These are phyloP conservation scores for Didymella arachidicola DNA, from an alignment of 2,329 filamentous ascomycete species.

Conservation along the genomic window DNA sequence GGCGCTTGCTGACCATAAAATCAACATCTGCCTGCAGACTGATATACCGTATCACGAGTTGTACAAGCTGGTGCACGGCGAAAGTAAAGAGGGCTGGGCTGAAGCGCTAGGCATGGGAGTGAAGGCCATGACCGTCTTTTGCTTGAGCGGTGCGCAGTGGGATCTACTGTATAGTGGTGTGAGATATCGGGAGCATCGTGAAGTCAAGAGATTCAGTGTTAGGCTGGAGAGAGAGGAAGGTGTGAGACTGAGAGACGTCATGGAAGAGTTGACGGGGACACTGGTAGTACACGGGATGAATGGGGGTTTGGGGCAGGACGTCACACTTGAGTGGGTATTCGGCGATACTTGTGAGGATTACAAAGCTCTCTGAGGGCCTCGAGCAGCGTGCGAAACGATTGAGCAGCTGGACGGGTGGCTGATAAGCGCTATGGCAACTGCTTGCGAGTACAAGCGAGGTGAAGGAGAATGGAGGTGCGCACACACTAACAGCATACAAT, in stretches of 20 bases:
- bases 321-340: slow-evolving; percentile 24
- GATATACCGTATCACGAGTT: slow-evolving; percentile 3
- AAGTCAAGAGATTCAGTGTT: slow-evolving; percentile 13
- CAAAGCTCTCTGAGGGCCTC: background rate
- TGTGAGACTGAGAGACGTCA: slow-evolving; percentile 22
- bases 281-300: background rate
- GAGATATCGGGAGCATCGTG: background rate
- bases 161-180: slow-evolving; percentile 9
- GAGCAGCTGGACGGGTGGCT: too few species aligned
- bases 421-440: background rate
- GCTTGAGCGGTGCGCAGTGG: slow-evolving; percentile 1
- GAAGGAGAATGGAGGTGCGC: background rate
- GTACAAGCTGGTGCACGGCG: background rate
- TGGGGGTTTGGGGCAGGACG: slow-evolving; percentile 5
- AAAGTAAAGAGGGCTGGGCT: background rate
- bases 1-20: background rate
- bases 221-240: slow-evolving; percentile 22
- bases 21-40: slow-evolving; percentile 1
- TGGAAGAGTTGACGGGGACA: slow-evolving; percentile 21
- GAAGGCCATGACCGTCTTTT: slow-evolving; percentile 6
- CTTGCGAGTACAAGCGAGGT: background rate
- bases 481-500: too few species aligned
- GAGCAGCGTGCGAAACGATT: background rate
- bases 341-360: background rate
- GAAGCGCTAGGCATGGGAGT: background rate